Evolutionary conservation across 2,329 filamentous ascomycete genomes (phyloP).

Genomic region (Dryadomyces quercus-mongolicae): DNA sequence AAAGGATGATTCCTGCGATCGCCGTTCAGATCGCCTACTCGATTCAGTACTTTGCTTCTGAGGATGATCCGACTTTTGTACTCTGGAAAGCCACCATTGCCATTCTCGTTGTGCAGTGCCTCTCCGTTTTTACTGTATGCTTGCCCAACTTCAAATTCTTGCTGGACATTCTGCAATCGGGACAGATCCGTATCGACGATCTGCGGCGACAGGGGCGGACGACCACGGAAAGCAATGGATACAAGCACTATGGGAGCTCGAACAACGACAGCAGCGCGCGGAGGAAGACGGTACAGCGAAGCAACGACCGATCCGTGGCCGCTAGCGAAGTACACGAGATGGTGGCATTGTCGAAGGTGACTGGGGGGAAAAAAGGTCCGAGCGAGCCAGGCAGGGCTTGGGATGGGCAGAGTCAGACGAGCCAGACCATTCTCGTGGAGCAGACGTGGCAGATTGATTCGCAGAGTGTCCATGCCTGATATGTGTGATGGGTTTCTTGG

Average conservation of each 20-base stretch:
- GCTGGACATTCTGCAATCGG: constrained; percentile 2
- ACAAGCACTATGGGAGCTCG: background rate
- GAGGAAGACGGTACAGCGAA: background rate
- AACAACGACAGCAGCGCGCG: background rate
- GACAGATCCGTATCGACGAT: constrained; percentile 3
- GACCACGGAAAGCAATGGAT: background rate
- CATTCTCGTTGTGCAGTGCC: background rate
- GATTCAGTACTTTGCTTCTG: background rate
- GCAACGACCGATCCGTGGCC: background rate
- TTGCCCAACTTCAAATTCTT: constrained; percentile 6
- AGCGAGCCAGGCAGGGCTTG: background rate
- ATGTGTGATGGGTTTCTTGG: background rate
- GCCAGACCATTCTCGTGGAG: constrained; percentile 4
- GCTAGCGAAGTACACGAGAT: background rate
- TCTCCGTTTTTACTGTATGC: constrained; percentile 2
- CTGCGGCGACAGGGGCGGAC: background rate
- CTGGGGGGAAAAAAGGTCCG: background rate
- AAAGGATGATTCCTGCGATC: background rate
- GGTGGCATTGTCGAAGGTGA: background rate
- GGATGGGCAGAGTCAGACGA: constrained; percentile 1
- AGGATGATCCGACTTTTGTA: background rate
- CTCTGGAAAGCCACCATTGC: constrained; percentile 1
- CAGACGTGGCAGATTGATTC: constrained; percentile 3
- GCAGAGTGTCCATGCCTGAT: background rate
- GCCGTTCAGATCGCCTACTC: background rate